These are phyloP conservation scores for Lepiota brunneoincarnata DNA, from an alignment of 768 basidiomycete species.

Conservation along the genomic window DNA sequence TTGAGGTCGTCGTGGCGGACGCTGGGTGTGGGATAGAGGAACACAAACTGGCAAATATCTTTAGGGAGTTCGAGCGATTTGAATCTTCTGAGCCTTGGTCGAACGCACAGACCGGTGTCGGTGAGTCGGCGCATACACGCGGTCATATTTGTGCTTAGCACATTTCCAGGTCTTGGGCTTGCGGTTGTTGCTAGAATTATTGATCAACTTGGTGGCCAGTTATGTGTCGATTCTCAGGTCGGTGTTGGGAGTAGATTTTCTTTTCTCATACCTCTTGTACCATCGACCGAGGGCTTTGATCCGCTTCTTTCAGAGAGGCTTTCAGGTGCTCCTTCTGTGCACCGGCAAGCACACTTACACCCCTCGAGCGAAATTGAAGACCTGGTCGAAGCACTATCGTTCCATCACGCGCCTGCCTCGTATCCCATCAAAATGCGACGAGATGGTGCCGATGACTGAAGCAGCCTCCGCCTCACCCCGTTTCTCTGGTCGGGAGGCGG, in stretches of 20 bases:
- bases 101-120: conserved; percentile 41
- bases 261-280: conserved; percentile 62
- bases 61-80: conserved; percentile 78
- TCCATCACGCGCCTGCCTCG: conserved; percentile 28
- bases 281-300: conserved; percentile 25
- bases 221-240: conserved; percentile 73
- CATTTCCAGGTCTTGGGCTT: conserved; percentile 56
- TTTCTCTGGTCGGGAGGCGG: conserved; percentile 14
- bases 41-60: conserved; percentile 69
- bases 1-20: conserved; percentile 71
- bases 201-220: conserved; percentile 74
- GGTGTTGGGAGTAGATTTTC: conserved; percentile 70
- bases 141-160: background rate
- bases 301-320: conserved; percentile 21
- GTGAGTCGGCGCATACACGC: conserved; percentile 25
- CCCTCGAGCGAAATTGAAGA: conserved; percentile 35
- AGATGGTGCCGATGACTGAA: background rate
- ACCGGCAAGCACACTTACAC: conserved; percentile 8
- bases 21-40: conserved; percentile 70
- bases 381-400: conserved; percentile 46
- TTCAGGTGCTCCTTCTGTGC: conserved; percentile 16
- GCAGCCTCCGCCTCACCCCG: background rate
- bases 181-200: conserved; percentile 82
- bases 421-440: conserved; percentile 4
- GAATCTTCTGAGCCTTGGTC: conserved; percentile 46